These are phyloP conservation scores for Acanthamoeba healyi DNA, from an alignment of 208 protist species.

Conservation along the genomic window DNA sequence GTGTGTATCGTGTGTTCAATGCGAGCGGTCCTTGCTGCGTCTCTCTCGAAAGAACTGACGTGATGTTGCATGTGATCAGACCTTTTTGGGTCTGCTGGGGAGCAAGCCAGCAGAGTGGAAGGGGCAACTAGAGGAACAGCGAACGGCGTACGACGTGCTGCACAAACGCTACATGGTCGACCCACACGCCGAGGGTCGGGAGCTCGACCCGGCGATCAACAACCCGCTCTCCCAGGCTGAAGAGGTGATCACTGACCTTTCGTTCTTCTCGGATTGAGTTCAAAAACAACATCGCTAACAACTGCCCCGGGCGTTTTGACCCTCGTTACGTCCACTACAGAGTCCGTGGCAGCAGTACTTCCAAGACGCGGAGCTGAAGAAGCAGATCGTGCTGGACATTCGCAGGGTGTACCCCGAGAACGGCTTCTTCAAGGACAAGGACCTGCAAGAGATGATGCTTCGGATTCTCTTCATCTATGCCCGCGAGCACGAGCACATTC, in stretches of 20 bases:
- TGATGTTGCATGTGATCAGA: not conserved
- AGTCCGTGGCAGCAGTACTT: conserved; percentile 87
- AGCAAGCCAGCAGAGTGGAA: conserved; percentile 20
- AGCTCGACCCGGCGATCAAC: conserved; percentile 74
- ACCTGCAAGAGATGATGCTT: conserved; percentile 76
- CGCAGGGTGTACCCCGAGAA: conserved; percentile 86
- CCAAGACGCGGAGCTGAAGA: conserved; percentile 85
- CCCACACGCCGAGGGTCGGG: conserved; percentile 50
- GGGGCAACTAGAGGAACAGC: not conserved
- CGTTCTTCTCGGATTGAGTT: not conserved
- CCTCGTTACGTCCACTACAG: not conserved
- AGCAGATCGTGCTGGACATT: conserved; percentile 86
- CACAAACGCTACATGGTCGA: conserved; percentile 53
- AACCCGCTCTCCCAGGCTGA: conserved; percentile 85
- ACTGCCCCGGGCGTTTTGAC: too few species aligned
- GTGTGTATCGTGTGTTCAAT: too few species aligned
- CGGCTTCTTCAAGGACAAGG: conserved; percentile 85
- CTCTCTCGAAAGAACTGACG: too few species aligned
- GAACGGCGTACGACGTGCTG: conserved; percentile 2
- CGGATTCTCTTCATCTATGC: conserved; percentile 88
- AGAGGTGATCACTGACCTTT: conserved; percentile 63
- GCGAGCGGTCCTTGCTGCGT: too few species aligned
- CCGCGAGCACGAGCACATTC: conserved; percentile 78
- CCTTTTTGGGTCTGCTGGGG: conserved; percentile 32
- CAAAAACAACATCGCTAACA: too few species aligned